Evolutionary conservation across 2,329 filamentous ascomycete species (phyloP), one percentile per base, ranked within the genome.

Genomic region (Corynespora cassiicola): DNA sequence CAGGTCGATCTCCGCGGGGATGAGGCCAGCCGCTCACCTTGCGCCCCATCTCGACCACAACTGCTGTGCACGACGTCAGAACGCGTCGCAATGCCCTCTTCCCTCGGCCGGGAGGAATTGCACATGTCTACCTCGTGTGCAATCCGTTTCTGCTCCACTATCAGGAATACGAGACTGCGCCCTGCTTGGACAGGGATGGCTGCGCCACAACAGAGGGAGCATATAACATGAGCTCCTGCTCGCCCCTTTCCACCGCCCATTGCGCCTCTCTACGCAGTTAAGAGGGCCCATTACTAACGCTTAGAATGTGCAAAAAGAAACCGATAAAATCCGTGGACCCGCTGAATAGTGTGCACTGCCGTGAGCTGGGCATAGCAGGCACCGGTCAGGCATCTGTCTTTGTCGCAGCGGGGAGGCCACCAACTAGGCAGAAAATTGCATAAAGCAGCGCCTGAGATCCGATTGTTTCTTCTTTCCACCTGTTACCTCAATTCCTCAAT

Each of bases 381-480:
- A 6, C 17, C 31, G 23, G n/a, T 24, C n/a, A n/a, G 17, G 31
- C 31, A 22, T n/a, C 31, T 23, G 14, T n/a, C n/a, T n/a, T n/a
- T n/a, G n/a, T n/a, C n/a, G n/a, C n/a, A n/a, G n/a, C n/a, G n/a
- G 31, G 12, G 21, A 8, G 36, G 39, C 43, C 31, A 25, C 39
- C 27, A 28, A 27, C 8, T 17, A 35, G 38, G 43, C 35, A 35
- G 31, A 43, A 32, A 23, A 34, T n/a, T 39, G 27, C 31, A 33
- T 42, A 43, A 42, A 39, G 33, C 18, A 36, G 31, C 31, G 30
- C 42, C n/a, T n/a, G n/a, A n/a, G n/a, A n/a, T n/a, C n/a, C n/a
- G n/a, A n/a, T n/a, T n/a, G n/a, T n/a, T n/a, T n/a, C n/a, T n/a
- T n/a, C n/a, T n/a, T n/a, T n/a, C n/a, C n/a, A n/a, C n/a, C n/a